phyloP scores from a whole-genome alignment of 345 rosid species.

The Eutrema heterophyllum region DNA sequence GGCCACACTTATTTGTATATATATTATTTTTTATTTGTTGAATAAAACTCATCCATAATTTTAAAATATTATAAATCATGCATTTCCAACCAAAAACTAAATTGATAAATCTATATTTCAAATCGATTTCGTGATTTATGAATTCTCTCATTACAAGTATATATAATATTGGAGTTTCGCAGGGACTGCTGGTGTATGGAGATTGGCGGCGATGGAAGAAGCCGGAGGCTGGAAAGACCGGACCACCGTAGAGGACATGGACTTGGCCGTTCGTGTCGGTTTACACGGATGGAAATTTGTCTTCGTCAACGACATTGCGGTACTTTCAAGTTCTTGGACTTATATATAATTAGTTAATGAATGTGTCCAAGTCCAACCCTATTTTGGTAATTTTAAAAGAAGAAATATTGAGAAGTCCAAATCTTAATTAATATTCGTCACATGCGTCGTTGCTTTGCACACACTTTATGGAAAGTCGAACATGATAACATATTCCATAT shows the following conservation, averaged over 20 bases:
- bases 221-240: slow-evolving; percentile 99
- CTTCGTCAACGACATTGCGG: slow-evolving; percentile 80
- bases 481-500: background rate
- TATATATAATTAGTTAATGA: background rate
- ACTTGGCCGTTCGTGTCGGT: slow-evolving; percentile 91
- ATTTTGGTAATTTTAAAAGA: background rate
- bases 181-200: slow-evolving; percentile 99
- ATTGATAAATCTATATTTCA: background rate
- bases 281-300: slow-evolving; percentile 95
- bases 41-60: background rate
- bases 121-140: background rate
- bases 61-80: background rate
- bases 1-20: background rate
- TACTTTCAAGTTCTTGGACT: background rate
- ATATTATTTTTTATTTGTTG: background rate
- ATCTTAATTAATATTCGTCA: slow-evolving; percentile 1
- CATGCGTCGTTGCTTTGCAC: slow-evolving; percentile 17
- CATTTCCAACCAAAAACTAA: no score
- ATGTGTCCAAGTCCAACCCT: background rate
- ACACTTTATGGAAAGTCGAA: slow-evolving; percentile 5
- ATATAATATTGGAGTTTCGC: background rate
- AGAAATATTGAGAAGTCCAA: background rate
- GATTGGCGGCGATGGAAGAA: slow-evolving; percentile 89
- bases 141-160: no score
- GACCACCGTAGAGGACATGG: slow-evolving; percentile 99